Evolutionary conservation across 2,329 filamentous ascomycete genomes (phyloP).

Genomic region (Aspergillus glaucus): DNA sequence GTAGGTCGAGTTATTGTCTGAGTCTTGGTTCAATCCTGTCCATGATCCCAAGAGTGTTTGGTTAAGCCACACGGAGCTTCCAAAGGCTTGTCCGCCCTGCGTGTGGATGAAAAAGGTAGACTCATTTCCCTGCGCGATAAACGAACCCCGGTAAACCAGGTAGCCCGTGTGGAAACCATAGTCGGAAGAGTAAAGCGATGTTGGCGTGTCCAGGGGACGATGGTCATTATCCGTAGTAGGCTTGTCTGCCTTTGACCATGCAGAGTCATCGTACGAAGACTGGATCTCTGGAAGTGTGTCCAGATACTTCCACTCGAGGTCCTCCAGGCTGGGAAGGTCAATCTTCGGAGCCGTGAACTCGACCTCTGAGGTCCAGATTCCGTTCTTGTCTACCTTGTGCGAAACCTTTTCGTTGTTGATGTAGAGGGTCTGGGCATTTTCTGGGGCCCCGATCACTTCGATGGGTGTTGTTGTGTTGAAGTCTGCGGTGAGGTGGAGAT

Average conservation of each 20-base stretch:
- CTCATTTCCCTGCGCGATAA: slow-evolving; percentile 58
- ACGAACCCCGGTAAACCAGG: slow-evolving; percentile 64
- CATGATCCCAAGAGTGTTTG: slow-evolving; percentile 59
- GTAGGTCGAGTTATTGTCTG: slow-evolving; percentile 52
- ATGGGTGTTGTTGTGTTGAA: slow-evolving; percentile 63
- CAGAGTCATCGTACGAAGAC: slow-evolving; percentile 59
- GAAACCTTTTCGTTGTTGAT: slow-evolving; percentile 52
- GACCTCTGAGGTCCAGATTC: slow-evolving; percentile 48
- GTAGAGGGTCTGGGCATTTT: slow-evolving; percentile 49
- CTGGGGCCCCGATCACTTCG: slow-evolving; percentile 61
- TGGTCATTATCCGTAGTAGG: slow-evolving; percentile 56
- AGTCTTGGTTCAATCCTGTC: slow-evolving; percentile 48
- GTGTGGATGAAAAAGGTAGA: slow-evolving; percentile 52
- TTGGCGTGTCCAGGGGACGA: slow-evolving; percentile 54
- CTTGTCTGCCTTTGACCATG: slow-evolving; percentile 58
- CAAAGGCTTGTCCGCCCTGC: slow-evolving; percentile 62
- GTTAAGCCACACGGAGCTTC: slow-evolving; percentile 61
- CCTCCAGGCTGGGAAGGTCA: slow-evolving; percentile 51
- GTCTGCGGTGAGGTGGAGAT: slow-evolving; percentile 61
- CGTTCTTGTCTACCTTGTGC: slow-evolving; percentile 37
- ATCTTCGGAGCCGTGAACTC: slow-evolving; percentile 47
- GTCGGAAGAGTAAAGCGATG: slow-evolving; percentile 61
- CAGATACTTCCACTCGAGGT: slow-evolving; percentile 61
- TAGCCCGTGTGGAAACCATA: slow-evolving; percentile 68
- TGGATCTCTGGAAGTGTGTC: slow-evolving; percentile 66